Percentiles rank a stretch among this genome's conserved stretches.
phyloP scores from a whole-genome alignment of 768 basidiomycete genomes.

The Mycena vitilis region DNA sequence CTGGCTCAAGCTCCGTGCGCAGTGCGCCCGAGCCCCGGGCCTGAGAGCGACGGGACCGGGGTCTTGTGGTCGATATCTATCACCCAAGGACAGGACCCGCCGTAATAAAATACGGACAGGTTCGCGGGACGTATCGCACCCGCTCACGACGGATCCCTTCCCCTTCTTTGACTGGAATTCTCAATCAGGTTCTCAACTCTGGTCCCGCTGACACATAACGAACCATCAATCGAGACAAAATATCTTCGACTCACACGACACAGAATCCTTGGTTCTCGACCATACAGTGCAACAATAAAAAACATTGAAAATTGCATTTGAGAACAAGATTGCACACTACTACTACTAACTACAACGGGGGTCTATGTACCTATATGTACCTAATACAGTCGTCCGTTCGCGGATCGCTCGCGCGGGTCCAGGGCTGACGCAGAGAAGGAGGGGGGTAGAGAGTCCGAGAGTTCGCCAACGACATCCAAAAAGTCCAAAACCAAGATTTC shows the following conservation, averaged over 20 bases:
- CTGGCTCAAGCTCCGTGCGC: slow-evolving; percentile 5
- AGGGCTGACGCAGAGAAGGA: neutral
- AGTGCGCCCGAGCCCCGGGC: neutral
- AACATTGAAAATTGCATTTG: slow-evolving; percentile 13
- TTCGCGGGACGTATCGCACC: neutral
- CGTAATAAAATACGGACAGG: slow-evolving; percentile 10
- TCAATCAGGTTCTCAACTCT: too few relatives aligned
- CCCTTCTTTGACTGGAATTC: neutral
- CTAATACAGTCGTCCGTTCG: slow-evolving; percentile 29
- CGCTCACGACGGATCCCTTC: neutral
- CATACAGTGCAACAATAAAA: neutral
- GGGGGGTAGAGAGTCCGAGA: neutral
- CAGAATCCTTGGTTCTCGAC: neutral
- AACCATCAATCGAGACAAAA: too few relatives aligned
- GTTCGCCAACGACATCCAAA: neutral
- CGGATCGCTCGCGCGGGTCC: slow-evolving; percentile 5
- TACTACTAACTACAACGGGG: slow-evolving; percentile 29
- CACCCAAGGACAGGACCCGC: neutral
- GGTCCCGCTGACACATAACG: too few relatives aligned
- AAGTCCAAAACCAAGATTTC: slow-evolving; percentile 22
- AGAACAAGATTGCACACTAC: slow-evolving; percentile 21
- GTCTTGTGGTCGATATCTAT: neutral
- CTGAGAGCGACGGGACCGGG: neutral
- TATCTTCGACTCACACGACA: too few relatives aligned
- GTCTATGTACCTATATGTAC: slow-evolving; percentile 25